A percentile compares a stretch with the other conserved stretches of the same genome.
These are phyloP conservation scores for Leccinellum albellum DNA, from an alignment of 768 basidiomycete species.

Conservation along the genomic window DNA sequence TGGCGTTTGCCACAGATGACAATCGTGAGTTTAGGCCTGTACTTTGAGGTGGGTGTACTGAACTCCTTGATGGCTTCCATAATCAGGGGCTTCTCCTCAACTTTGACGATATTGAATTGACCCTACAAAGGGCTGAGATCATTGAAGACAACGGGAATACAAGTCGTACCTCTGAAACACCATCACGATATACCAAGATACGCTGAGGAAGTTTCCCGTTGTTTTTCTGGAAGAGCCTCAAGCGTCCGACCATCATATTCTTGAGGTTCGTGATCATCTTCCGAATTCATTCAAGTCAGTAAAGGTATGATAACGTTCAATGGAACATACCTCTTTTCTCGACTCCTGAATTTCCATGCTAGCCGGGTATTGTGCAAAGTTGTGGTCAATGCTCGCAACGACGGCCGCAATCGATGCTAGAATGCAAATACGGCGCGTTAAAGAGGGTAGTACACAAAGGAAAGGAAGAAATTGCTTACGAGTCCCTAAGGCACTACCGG, in stretches of 20 bases:
- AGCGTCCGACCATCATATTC: constrained; percentile 47
- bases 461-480: constrained; percentile 20
- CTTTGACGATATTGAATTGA: constrained; percentile 45
- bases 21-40: constrained; percentile 48
- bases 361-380: constrained; percentile 49
- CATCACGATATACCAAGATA: constrained; percentile 62
- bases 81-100: constrained; percentile 44
- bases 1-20: constrained; percentile 57
- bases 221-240: constrained; percentile 39
- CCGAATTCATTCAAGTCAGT: neutral
- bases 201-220: constrained; percentile 39
- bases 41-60: constrained; percentile 31
- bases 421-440: neutral
- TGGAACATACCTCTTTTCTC: constrained; percentile 58
- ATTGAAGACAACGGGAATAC: neutral
- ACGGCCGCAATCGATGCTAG: constrained; percentile 50
- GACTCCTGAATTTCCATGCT: constrained; percentile 48
- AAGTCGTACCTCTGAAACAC: constrained; percentile 66
- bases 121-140: constrained; percentile 32
- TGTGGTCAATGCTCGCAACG: constrained; percentile 44
- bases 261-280: constrained; percentile 49
- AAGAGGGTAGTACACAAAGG: neutral
- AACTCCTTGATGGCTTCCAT: constrained; percentile 40
- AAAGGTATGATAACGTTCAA: neutral
- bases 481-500: constrained; percentile 57